phyloP scores from a whole-genome alignment of 2,329 filamentous ascomycete species.

The Pyrenochaeta sp. region DNA sequence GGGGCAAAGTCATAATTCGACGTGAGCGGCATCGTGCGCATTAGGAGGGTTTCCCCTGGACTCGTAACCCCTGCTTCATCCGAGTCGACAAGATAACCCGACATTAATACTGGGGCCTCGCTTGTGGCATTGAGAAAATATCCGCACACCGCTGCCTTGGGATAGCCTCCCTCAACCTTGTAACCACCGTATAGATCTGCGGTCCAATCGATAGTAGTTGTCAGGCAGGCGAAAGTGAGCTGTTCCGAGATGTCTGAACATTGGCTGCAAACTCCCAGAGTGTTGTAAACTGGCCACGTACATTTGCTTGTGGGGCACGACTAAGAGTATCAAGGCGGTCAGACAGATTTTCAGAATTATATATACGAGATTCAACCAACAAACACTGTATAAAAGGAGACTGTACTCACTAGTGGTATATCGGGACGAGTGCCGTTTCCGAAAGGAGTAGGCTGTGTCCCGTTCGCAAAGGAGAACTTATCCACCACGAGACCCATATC shows the following conservation, averaged over 20 bases:
- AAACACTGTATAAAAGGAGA: neutral
- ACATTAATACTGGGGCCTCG: constrained; percentile 21
- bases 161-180: constrained; percentile 3
- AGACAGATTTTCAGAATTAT: neutral
- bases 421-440: constrained; percentile 27
- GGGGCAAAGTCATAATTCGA: too few relatives aligned
- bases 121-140: constrained; percentile 35
- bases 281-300: constrained; percentile 28
- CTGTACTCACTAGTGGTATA: constrained; percentile 32
- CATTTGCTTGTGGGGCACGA: constrained; percentile 33
- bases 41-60: constrained; percentile 21
- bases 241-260: constrained; percentile 26
- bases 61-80: too few relatives aligned
- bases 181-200: constrained; percentile 6
- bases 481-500: neutral
- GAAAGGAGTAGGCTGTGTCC: constrained; percentile 17
- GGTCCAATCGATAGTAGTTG: constrained; percentile 24
- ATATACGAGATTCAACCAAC: neutral
- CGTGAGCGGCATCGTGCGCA: constrained; percentile 23
- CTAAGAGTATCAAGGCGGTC: neutral
- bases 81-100: constrained; percentile 19
- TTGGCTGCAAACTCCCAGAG: constrained; percentile 31
- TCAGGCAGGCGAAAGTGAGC: constrained; percentile 22
- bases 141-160: constrained; percentile 25
- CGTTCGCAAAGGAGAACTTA: constrained; percentile 28